Evolutionary conservation across 2,329 filamentous ascomycete genomes (phyloP).

Genomic region (Magnaporthiopsis poae): DNA sequence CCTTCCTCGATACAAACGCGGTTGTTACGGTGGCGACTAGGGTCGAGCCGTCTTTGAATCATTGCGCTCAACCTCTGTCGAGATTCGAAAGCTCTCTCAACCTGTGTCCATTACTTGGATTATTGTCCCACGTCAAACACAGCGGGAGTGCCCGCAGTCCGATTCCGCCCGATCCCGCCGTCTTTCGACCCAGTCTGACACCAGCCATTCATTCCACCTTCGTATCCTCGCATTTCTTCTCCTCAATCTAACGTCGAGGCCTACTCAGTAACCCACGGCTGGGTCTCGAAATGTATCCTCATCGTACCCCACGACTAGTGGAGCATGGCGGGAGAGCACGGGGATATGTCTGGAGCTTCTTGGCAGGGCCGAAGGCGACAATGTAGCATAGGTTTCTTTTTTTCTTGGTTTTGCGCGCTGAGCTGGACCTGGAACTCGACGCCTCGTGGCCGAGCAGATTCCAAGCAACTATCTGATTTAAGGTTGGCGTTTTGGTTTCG

Average conservation of each 20-base stretch:
- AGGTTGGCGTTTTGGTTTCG: background rate
- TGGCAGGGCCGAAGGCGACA: no score
- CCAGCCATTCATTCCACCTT: background rate
- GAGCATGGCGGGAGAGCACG: background rate
- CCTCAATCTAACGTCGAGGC: background rate
- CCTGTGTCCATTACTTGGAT: background rate
- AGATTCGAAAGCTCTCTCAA: background rate
- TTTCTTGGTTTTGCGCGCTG: background rate
- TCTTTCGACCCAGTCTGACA: background rate
- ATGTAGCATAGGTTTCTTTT: background rate
- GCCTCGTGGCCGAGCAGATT: background rate
- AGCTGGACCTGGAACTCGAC: background rate
- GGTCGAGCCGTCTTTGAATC: background rate
- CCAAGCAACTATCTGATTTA: background rate
- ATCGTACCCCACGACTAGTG: background rate
- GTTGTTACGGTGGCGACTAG: background rate
- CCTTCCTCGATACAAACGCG: background rate
- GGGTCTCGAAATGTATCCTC: background rate
- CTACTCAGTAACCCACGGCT: background rate
- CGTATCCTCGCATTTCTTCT: background rate
- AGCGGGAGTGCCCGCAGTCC: background rate
- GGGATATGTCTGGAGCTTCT: background rate
- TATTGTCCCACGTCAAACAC: background rate
- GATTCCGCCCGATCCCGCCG: background rate
- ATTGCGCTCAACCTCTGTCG: background rate